These are phyloP conservation scores for Saturnispora bothae DNA, from an alignment of 805 yeast species.

Conservation along the genomic window DNA sequence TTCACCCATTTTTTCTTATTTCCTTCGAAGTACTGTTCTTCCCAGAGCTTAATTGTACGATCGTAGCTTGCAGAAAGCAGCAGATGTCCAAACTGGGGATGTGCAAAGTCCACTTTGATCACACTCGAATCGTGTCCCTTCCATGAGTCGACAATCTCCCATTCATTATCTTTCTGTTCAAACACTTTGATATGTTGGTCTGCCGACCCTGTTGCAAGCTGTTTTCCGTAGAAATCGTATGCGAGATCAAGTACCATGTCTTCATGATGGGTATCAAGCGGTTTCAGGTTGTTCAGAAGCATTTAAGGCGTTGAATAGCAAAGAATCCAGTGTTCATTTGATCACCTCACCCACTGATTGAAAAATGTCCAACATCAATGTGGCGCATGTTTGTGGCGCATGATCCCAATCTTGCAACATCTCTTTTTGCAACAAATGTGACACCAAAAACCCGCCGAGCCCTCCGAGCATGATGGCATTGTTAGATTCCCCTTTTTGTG, in stretches of 20 bases:
- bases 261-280: constrained; percentile 84
- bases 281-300: constrained; percentile 42
- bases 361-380: too few species aligned
- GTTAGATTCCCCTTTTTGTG: too few species aligned
- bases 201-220: constrained; percentile 88
- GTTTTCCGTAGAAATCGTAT: constrained; percentile 87
- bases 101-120: constrained; percentile 81
- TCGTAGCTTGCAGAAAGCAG: constrained; percentile 87
- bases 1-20: constrained; percentile 78
- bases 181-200: constrained; percentile 91
- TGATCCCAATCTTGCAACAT: too few species aligned
- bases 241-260: constrained; percentile 85
- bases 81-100: constrained; percentile 85
- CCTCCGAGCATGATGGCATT: too few species aligned
- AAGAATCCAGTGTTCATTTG: too few species aligned
- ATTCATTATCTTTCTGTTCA: constrained; percentile 55
- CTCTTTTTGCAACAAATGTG: too few species aligned
- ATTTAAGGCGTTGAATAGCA: not conserved
- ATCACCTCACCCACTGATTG: too few species aligned
- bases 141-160: constrained; percentile 87
- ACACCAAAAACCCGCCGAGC: too few species aligned
- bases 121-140: constrained; percentile 90
- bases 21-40: constrained; percentile 72
- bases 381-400: too few species aligned
- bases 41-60: constrained; percentile 83